Conservation (phyloP, 805 yeast genomes). For the Starmerella vitae region DNA sequence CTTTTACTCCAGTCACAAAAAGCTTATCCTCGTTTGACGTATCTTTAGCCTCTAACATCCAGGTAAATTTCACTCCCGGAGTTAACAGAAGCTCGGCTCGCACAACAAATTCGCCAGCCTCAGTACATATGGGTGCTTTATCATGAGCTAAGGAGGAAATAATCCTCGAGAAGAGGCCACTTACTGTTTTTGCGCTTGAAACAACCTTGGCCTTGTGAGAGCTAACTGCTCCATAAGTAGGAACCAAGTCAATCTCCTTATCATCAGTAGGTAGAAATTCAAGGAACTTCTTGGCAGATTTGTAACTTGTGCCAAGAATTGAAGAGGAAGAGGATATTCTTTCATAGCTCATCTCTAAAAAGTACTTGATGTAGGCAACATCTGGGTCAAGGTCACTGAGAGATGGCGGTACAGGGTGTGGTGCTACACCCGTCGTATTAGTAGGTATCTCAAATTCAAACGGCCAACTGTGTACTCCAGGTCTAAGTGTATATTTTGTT, state of each 20-base stretch:
- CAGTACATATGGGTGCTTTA: slow-evolving; percentile 11
- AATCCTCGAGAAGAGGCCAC: slow-evolving; percentile 14
- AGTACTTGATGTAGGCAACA: slow-evolving; percentile 11
- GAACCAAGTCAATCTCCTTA: slow-evolving; percentile 7
- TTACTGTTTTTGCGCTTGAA: slow-evolving; percentile 10
- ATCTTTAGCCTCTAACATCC: slow-evolving; percentile 8
- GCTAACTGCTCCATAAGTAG: slow-evolving; percentile 16
- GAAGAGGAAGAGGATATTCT: not conserved
- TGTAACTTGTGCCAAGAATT: not conserved
- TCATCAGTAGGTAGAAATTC: slow-evolving; percentile 35
- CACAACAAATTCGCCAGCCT: slow-evolving; percentile 10
- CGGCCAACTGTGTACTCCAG: slow-evolving; percentile 28
- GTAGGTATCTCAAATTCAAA: slow-evolving; percentile 27
- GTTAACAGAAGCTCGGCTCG: slow-evolving; percentile 16
- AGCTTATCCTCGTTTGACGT: slow-evolving; percentile 3
- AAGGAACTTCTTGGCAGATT: slow-evolving; percentile 33
- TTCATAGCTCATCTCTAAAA: slow-evolving; percentile 4
- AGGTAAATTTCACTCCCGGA: slow-evolving; percentile 16
- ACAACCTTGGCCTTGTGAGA: slow-evolving; percentile 7
- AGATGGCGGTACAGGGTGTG: slow-evolving; percentile 12
- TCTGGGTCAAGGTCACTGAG: slow-evolving; percentile 16
- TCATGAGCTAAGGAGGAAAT: slow-evolving; percentile 16
- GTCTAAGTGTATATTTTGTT: slow-evolving; percentile 25
- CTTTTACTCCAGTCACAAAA: slow-evolving; percentile 6
- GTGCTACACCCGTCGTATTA: slow-evolving; percentile 1